Base-by-base conservation (phyloP, 1,284 basidiomycete species). In the Xerocomus minutiporus region DNA sequence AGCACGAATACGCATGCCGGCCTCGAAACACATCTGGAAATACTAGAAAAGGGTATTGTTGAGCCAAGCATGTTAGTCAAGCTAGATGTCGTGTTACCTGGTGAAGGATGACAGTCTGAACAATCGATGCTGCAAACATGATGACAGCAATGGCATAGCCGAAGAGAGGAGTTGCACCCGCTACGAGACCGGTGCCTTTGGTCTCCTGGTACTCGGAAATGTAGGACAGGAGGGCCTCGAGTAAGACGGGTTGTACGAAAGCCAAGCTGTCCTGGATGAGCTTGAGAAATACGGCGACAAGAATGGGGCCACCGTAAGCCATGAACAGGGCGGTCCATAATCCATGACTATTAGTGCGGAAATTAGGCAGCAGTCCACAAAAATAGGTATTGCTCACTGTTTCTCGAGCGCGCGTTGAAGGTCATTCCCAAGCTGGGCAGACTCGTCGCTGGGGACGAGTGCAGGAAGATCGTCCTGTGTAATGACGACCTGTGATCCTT, bases 181-280 rank as follows among this genome's bases (percentile, higher is more conserved):
- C 73, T 70, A 15, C 53, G 8, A 68, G 3, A 0, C 25, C 41
- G 13, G 41, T 12, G 8, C 26, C 41, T 42, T 38, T 48, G 20
- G 78, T 69, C 26, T 67, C 73, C 61, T 87, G 84, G 67, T 93
- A 95, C 5, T 73, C 71, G 0, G 88, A 83, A 42, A 97, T 94
- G 66, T 90, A 98, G 11, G 81, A 73, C 29, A 98, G 76, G 8
- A 99, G 75, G 61, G 83, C 77, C 15, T 90, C 82, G 28, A 99
- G 79, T 1, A 98, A 76, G 67, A 97, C 90, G 0, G 96, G 96
- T 67, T 97, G 94, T 3, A 86, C 68, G 71, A 97, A 98, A 0
- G 83, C 83, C 12, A 96, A 73, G 40, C 74, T 72, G 67, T 98
- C 95, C 69, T 95, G 92, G 0, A 81, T 47, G 12, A 90, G 60